Evolutionary conservation across 371 early-diverging fungal species (phyloP), one percentile per base, ranked within the genome.

Genomic region (Apophysomyces ossiformis): DNA sequence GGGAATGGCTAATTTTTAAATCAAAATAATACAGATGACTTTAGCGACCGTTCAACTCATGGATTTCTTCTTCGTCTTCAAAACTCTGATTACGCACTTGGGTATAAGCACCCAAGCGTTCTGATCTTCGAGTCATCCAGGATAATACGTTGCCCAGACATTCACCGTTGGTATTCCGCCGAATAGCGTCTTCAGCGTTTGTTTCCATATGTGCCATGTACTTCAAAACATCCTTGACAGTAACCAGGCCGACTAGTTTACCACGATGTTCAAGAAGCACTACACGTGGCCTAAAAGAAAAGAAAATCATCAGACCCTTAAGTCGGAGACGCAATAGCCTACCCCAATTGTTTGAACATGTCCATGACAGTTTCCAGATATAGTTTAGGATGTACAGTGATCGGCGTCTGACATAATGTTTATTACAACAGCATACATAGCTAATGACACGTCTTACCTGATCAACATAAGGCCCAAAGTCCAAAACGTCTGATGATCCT

Each of bases 281-380:
- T 8, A 89, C 86, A 5, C 91, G 85, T 7, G 94, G 94, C 9
- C 91, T 84, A 77, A n/a, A 47, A 43, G 32, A 26, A 26, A 26
- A 26, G 2, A 26, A 26, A 26, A 26, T 26, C 3, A 26, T 54
- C 16, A 60, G 44, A 46, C 36, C 47, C 12, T 15, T 21, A 41
- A 36, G 60, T 36, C 32, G 64, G 59, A 63, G n/a, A 61, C 6
- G 61, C 44, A 46, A 44, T 39, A 11, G 37, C 58, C 66, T 70
- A 83, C 85, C 96, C 98, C 61, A 98, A 77, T 73, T 95, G 94
- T 59, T 92, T 91, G 75, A 98, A 97, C 68, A 98, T 84, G 76
- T 96, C 96, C 69, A 90, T 79, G 0, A 93, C 95, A 0, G 95
- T 89, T 66, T 96, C 99, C 36, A 95, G 79, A 5, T 95, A 87